Percentiles rank a stretch among this genome's conserved stretches.
Conservation (phyloP, 441 rosid species). For the Erodium trifolium region DNA sequence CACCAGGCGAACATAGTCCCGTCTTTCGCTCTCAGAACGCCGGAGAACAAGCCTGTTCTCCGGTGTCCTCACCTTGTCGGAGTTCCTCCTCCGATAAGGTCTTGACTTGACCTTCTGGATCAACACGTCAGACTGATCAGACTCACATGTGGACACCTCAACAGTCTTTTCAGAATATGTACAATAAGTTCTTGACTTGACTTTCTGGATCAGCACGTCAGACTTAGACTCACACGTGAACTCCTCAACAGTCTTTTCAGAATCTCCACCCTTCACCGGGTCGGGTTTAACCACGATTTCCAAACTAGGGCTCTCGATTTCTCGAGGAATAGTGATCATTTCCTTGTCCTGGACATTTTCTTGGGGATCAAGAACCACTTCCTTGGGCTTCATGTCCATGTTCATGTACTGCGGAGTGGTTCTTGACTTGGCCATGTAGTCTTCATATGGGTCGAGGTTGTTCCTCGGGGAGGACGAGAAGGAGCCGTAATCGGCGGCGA, state of each 20-base stretch:
- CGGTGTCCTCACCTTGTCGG: conserved; percentile 27
- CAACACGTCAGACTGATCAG: too few relatives aligned
- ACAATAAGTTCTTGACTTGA: too few relatives aligned
- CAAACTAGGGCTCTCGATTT: conserved; percentile 11
- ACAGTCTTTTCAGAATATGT: too few relatives aligned
- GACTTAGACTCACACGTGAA: too few relatives aligned
- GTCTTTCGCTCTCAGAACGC: conserved; percentile 16
- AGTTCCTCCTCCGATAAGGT: conserved; percentile 21
- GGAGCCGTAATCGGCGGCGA: conserved; percentile 46
- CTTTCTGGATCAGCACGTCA: too few relatives aligned
- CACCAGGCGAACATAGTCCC: background rate
- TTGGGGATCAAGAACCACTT: conserved; percentile 2
- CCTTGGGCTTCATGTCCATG: background rate
- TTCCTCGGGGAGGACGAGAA: conserved; percentile 29
- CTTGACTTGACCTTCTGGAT: background rate
- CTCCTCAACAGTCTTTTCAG: background rate
- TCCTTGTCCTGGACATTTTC: conserved; percentile 5
- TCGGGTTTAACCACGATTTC: conserved; percentile 5
- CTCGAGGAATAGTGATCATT: background rate
- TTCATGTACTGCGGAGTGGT: background rate
- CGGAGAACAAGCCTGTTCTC: conserved; percentile 24
- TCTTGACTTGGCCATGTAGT: conserved; percentile 25
- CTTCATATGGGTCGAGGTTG: conserved; percentile 27
- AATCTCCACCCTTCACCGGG: conserved; percentile 7
- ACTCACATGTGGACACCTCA: too few relatives aligned